Evolutionary conservation across 148 eudicot genomes (phyloP).

Genomic region (Rhododendron vialii): DNA sequence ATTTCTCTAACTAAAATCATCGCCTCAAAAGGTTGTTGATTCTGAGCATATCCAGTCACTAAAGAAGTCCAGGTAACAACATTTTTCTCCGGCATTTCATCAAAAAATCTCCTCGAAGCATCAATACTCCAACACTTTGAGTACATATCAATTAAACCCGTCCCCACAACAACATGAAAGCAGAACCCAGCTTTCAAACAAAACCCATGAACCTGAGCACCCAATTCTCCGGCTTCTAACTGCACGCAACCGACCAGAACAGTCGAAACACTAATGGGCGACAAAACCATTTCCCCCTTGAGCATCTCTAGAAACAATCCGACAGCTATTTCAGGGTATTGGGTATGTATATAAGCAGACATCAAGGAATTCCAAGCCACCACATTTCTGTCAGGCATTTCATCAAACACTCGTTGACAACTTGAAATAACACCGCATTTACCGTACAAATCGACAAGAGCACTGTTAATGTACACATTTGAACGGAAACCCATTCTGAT

Average conservation of each 20-base stretch:
- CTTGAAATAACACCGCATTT: slow-evolving; percentile 29
- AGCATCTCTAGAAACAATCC: slow-evolving; percentile 41
- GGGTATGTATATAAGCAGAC: slow-evolving; percentile 36
- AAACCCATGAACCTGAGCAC: slow-evolving; percentile 47
- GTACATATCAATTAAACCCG: slow-evolving; percentile 51
- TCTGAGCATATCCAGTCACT: slow-evolving; percentile 41
- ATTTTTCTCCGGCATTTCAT: slow-evolving; percentile 40
- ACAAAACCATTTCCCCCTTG: slow-evolving; percentile 18
- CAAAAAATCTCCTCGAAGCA: slow-evolving; percentile 39
- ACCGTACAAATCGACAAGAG: slow-evolving; percentile 45
- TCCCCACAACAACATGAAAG: slow-evolving; percentile 44
- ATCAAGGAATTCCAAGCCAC: slow-evolving; percentile 61
- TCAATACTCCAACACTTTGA: slow-evolving; percentile 37
- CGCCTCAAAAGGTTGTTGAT: slow-evolving; percentile 34
- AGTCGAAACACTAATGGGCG: slow-evolving; percentile 32
- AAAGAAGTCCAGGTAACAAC: slow-evolving; percentile 49
- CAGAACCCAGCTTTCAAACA: slow-evolving; percentile 36
- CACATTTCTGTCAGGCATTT: slow-evolving; percentile 46
- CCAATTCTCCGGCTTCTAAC: slow-evolving; percentile 27
- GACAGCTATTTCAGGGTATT: slow-evolving; percentile 21
- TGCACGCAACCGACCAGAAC: slow-evolving; percentile 41
- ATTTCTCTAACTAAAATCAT: slow-evolving; percentile 46
- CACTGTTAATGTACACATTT: slow-evolving; percentile 43
- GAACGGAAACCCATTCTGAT: slow-evolving; percentile 43
- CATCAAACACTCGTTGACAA: slow-evolving; percentile 48